These are phyloP conservation scores for Chytriomyces sp. DNA, from an alignment of 192 early-diverging fungal genomes.

Conservation along the genomic window DNA sequence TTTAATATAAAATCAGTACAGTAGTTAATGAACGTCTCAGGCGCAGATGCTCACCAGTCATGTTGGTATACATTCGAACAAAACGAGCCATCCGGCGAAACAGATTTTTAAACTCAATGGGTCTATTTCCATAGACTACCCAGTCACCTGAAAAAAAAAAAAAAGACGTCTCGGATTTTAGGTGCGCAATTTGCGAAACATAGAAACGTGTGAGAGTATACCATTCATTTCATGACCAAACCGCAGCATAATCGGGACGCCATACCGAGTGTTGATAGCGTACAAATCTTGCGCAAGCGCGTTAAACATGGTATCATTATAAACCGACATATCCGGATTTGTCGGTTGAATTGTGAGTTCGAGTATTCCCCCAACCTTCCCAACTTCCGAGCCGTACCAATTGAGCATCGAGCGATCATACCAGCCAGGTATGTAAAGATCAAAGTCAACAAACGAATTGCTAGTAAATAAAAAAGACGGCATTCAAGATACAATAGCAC, in stretches of 20 bases:
- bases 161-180: neutral
- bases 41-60: conserved; percentile 41
- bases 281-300: conserved; percentile 31
- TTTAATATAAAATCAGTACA: neutral
- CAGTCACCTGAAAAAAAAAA: conserved; percentile 35
- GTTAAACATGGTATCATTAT: conserved; percentile 31
- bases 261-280: conserved; percentile 36
- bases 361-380: conserved; percentile 38
- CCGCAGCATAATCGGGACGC: conserved; percentile 48
- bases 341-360: conserved; percentile 44
- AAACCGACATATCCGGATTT: conserved; percentile 13
- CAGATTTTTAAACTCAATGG: conserved; percentile 29
- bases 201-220: neutral
- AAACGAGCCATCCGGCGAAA: conserved; percentile 39
- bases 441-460: conserved; percentile 41
- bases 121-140: conserved; percentile 34
- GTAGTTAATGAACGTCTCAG: no score
- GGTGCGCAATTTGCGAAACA: neutral
- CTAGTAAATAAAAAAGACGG: neutral
- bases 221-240: conserved; percentile 61
- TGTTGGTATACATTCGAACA: conserved; percentile 44
- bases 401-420: conserved; percentile 23
- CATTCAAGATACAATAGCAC: neutral
- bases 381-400: conserved; percentile 45
- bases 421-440: conserved; percentile 1